Evolutionary conservation across 768 basidiomycete genomes (phyloP).

Genomic region (Lepiota venenata): DNA sequence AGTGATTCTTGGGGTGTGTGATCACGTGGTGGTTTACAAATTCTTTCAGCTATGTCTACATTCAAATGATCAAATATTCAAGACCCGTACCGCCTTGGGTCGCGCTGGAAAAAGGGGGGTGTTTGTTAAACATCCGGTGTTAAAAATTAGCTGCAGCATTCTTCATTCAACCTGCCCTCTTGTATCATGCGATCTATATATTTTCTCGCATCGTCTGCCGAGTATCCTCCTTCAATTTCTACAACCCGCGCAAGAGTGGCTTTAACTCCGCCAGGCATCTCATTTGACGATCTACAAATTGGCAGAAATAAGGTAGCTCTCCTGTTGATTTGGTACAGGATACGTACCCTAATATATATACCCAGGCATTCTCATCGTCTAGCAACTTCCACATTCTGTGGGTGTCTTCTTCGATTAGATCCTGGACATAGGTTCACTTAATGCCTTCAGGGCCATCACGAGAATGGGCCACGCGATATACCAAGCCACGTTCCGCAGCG

Average conservation of each 20-base stretch:
- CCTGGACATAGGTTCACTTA: slow-evolving; percentile 84
- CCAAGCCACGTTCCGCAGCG: slow-evolving; percentile 39
- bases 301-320: not conserved
- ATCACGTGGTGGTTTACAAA: no score
- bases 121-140: no score
- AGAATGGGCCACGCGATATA: slow-evolving; percentile 73
- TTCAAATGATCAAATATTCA: no score
- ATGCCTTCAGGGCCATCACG: slow-evolving; percentile 72
- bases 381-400: slow-evolving; percentile 65
- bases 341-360: slow-evolving; percentile 90
- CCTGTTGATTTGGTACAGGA: not conserved
- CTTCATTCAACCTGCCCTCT: slow-evolving; percentile 70
- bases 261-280: slow-evolving; percentile 90
- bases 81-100: no score
- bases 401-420: slow-evolving; percentile 68
- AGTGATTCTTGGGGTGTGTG: no score
- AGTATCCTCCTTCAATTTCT: slow-evolving; percentile 44
- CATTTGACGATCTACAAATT: slow-evolving; percentile 77
- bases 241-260: slow-evolving; percentile 59
- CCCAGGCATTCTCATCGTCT: slow-evolving; percentile 48
- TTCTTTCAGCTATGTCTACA: no score
- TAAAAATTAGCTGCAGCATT: slow-evolving; percentile 74
- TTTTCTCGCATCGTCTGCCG: slow-evolving; percentile 48
- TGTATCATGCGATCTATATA: slow-evolving; percentile 70
- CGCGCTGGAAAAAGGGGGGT: no score